Evolutionary conservation across 352 stramenopile genomes (phyloP), one percentile per base, ranked within the genome.

Genomic region (Albugo candida): DNA sequence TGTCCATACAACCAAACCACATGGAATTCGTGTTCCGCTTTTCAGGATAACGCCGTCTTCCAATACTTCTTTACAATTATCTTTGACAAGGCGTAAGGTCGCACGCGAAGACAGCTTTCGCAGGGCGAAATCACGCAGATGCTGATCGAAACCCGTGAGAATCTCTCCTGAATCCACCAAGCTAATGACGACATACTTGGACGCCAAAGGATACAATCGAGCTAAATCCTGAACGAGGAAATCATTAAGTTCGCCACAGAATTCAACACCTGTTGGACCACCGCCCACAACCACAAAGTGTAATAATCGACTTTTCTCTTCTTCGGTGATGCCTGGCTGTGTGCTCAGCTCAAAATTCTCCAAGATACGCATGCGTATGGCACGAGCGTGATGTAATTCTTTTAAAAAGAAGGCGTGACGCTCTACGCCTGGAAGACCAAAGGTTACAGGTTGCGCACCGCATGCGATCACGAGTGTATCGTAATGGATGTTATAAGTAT

Each of bases 211-310:
- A 45, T 87, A 87, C 52, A 79, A 76, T 55, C 67, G 68, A 16
- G 70, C 69, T 1, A 97, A 79, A 60, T 99, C 94, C 31, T 94
- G 64, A 42, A 65, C 60, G 45, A 97, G 55, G 57, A 97, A 81
- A 53, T 97, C 94, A 61, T 97, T 82, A 42, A 99, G 66, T 63
- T 98, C 93, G 14, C 81, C 75, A 37, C 92, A 95, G 60, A 98
- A 98, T 67, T 98, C 94, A 53, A 95, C 86, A 41, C 72, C 81
- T 0, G 92, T 97, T 1, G 92, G 89, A 5, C 93, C 93, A 5
- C 94, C 95, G 5, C 95, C 95, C 11, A 98, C 93, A 10, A 99
- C 84, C n/a, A 98, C 78, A 67, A 98, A 98, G 40, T 91, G 92
- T 13, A 99, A 67, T 8, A 99, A 61, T 21, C 83, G 59, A 35